These are phyloP conservation scores for Echria macrotheca DNA, from an alignment of 495 filamentous ascomycete species.

Conservation along the genomic window DNA sequence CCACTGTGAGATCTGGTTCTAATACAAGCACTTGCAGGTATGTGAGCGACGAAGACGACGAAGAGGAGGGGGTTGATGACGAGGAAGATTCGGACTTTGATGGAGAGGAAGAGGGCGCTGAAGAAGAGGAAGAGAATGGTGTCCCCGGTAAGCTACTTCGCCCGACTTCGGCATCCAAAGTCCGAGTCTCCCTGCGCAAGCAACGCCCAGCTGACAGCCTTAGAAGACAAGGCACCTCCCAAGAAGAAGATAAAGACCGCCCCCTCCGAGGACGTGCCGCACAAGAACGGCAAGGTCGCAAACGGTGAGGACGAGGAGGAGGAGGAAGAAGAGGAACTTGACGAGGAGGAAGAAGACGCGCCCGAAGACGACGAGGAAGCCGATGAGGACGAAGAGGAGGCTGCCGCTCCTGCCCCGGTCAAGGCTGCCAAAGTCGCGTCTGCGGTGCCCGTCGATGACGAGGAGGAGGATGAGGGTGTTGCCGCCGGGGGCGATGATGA, in stretches of 20 bases:
- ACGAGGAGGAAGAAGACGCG: conserved; percentile 29
- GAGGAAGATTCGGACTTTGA: conserved; percentile 32
- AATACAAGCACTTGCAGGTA: conserved; percentile 19
- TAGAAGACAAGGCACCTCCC: conserved; percentile 35
- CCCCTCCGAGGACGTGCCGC: conserved; percentile 23
- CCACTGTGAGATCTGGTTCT: too few relatives aligned
- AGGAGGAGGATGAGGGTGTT: conserved; percentile 13
- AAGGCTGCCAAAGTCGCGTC: conserved; percentile 32
- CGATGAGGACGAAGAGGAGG: conserved; percentile 31
- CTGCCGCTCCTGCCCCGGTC: conserved; percentile 24
- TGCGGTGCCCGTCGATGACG: conserved; percentile 9
- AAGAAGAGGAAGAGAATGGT: conserved; percentile 25
- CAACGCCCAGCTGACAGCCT: background rate
- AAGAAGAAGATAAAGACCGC: conserved; percentile 45
- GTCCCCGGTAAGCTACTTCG: conserved; percentile 28
- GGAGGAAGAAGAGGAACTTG: conserved; percentile 29
- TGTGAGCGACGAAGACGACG: conserved; percentile 36
- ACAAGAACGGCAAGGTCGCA: conserved; percentile 28
- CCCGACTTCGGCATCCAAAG: too few relatives aligned
- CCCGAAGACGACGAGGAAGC: conserved; percentile 28
- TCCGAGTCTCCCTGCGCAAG: too few relatives aligned
- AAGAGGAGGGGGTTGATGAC: conserved; percentile 35
- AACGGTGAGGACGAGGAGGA: conserved; percentile 17
- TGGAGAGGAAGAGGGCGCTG: conserved; percentile 32
- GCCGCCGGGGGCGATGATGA: conserved; percentile 30